These are phyloP conservation scores for Scalesia atractyloides DNA, from an alignment of 129 eudicot genomes.

Conservation along the genomic window DNA sequence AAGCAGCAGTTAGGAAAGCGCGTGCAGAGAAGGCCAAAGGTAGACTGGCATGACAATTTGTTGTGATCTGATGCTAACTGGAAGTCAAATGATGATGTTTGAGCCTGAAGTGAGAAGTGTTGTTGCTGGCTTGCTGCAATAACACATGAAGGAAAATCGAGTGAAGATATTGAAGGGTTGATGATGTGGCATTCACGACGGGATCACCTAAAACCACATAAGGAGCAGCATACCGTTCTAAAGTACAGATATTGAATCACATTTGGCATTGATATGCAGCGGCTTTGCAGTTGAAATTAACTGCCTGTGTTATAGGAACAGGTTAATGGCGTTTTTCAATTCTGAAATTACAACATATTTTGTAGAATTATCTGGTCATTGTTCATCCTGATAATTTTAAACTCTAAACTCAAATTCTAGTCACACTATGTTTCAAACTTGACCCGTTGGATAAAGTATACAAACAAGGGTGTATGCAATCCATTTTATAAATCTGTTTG, in stretches of 20 bases:
- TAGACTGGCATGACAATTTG: conserved; percentile 26
- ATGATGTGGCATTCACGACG: conserved; percentile 16
- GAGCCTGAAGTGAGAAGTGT: conserved; percentile 13
- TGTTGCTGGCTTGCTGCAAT: conserved; percentile 29
- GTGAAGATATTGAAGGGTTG: neutral
- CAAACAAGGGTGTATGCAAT: neutral
- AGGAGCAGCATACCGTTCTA: conserved; percentile 26
- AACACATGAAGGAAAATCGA: conserved; percentile 10
- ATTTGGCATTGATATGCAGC: conserved; percentile 12
- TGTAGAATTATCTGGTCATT: neutral
- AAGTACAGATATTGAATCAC: neutral
- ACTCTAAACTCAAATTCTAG: neutral
- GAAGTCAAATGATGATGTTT: conserved; percentile 16
- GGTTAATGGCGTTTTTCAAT: conserved; percentile 8
- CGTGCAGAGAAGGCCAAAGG: conserved; percentile 50
- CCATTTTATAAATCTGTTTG: neutral
- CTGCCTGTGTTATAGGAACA: conserved; percentile 8
- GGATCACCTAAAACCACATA: conserved; percentile 17
- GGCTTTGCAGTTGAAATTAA: conserved; percentile 22
- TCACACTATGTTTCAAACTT: neutral
- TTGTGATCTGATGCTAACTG: neutral
- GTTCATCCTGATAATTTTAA: neutral
- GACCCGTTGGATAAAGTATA: neutral
- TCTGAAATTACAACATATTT: too few species aligned
- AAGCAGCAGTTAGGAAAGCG: conserved; percentile 76